Evolutionary conservation across 2,329 filamentous ascomycete genomes (phyloP).

Genomic region (Alternaria ventricosa): DNA sequence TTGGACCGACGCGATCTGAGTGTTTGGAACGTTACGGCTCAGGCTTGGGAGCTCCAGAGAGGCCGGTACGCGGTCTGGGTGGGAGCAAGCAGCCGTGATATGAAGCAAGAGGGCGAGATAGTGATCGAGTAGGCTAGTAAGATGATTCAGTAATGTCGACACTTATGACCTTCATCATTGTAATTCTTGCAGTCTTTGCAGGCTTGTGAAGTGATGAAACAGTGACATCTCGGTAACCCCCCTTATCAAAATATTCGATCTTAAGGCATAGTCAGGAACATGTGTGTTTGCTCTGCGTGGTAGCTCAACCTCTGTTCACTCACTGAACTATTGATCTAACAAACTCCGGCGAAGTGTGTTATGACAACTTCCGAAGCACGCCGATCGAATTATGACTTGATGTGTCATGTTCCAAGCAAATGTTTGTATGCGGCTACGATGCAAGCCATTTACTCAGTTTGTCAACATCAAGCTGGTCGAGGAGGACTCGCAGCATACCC

Average conservation of each 20-base stretch:
- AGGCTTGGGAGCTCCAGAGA: conserved; percentile 73
- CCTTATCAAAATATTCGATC: neutral
- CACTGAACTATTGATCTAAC: neutral
- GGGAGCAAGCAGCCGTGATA: conserved; percentile 46
- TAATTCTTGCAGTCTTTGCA: neutral
- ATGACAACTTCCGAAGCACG: neutral
- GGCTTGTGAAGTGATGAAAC: neutral
- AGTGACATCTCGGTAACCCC: neutral
- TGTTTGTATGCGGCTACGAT: neutral
- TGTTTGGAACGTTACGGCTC: conserved; percentile 77
- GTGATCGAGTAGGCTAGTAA: conserved; percentile 1
- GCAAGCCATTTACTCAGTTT: neutral
- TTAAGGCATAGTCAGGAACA: neutral
- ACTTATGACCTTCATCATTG: neutral
- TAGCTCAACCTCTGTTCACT: neutral
- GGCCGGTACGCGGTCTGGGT: conserved; percentile 40
- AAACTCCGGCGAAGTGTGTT: neutral
- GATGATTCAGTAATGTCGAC: neutral
- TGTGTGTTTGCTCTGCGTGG: neutral
- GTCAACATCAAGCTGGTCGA: neutral
- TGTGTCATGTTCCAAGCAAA: neutral
- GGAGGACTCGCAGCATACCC: neutral
- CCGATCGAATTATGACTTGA: neutral
- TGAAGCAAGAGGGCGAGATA: conserved; percentile 30
- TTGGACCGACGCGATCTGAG: conserved; percentile 80